Evolutionary conservation across 1,284 basidiomycete genomes (phyloP), one percentile per base, ranked within the genome.

Genomic region (Schizopora paradoxa): DNA sequence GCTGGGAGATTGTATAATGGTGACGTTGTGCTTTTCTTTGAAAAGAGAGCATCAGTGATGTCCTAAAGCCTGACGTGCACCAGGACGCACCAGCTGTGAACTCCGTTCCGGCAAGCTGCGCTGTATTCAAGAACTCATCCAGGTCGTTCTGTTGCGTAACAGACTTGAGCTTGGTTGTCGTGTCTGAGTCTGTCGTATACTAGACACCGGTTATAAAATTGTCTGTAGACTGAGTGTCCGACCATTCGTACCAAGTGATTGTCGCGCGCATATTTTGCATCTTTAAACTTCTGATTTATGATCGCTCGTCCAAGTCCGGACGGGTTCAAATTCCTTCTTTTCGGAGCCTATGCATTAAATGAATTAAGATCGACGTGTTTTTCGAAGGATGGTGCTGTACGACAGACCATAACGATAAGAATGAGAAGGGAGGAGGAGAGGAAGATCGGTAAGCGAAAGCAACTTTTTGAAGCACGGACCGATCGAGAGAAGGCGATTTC

Each of bases 61-160:
- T 25, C 5, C 7, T n/a, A 13, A 37, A 34, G 22, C 18, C 8
- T 28, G 45, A 37, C 21, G 27, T 14, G 11, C n/a, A 14, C 19
- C 7, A 25, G 26, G 23, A 34, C 77, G 41, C 52, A 92, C 92
- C 92, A 28, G 93, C 96, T n/a, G 92, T 93, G 61, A 99, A 99
- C 59, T 99, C 91, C 11, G 86, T 86, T 43, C 90, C 95, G 16
- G 96, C 96, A 41, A 99, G 71, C 54, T 91, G 87, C 3, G 96
- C 96, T 14, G 92, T 97, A 61, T 83, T 95, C 50, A 99, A 68
- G 64, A 99, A 99, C 64, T 95, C 93, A 57, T 98, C 95, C 22
- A 99, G 72, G 68, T 97, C 93, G 49, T 83, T 76, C 68, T 99
- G 93, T 65, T 99, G 95, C 0, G 96, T 99, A 31, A 99, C 84